Percentiles rank a stretch among this genome's conserved stretches.
phyloP scores from a whole-genome alignment of 192 early-diverging fungal genomes.

The Backusella psychrophila region DNA sequence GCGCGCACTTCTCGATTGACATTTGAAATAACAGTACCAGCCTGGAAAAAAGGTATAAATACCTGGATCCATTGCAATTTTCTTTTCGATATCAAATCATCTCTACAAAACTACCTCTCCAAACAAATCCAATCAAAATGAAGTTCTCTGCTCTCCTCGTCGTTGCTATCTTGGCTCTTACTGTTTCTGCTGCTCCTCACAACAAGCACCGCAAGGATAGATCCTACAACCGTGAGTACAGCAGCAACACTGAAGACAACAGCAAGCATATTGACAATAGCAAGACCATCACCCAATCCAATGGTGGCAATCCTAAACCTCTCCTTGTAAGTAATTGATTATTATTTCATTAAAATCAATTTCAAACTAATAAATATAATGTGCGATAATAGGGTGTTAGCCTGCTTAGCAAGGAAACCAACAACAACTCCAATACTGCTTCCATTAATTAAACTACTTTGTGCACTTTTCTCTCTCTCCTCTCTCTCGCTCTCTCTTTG shows the following conservation, averaged over 20 bases:
- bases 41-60: background rate
- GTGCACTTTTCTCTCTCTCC: too few species aligned
- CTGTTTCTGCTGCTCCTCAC: background rate
- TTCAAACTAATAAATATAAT: background rate
- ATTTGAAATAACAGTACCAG: background rate
- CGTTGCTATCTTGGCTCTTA: background rate
- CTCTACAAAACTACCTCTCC: background rate
- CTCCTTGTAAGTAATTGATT: background rate
- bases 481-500: background rate
- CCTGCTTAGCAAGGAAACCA: background rate
- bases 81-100: slow-evolving; percentile 1
- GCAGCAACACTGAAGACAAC: background rate
- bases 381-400: background rate
- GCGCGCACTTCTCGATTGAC: background rate
- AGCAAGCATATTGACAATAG: background rate
- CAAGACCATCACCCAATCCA: background rate
- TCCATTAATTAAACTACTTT: background rate
- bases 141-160: background rate
- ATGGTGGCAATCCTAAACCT: background rate
- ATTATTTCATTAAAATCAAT: background rate
- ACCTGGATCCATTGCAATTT: background rate
- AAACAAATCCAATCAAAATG: background rate
- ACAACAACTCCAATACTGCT: background rate
- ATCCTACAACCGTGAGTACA: background rate
- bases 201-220: background rate